A percentile compares a stretch with the other conserved stretches of the same genome.
These are phyloP conservation scores for Lactifluus hygrophoroides DNA, from an alignment of 768 basidiomycete genomes.

Conservation along the genomic window DNA sequence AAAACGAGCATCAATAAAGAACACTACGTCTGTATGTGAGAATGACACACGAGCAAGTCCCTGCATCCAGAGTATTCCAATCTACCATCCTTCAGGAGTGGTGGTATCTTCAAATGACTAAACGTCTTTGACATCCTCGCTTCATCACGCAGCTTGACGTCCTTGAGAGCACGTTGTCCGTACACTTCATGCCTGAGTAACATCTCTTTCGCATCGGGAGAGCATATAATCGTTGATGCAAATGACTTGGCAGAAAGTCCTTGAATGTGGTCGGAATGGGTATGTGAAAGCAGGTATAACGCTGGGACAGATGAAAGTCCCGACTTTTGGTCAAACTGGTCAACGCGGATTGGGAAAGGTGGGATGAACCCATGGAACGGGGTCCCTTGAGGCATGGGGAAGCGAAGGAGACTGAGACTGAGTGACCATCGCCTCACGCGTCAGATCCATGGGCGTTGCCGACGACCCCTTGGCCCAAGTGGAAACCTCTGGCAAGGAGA, in stretches of 20 bases:
- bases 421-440: too few relatives aligned
- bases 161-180: conserved; percentile 49
- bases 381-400: conserved; percentile 62
- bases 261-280: conserved; percentile 79
- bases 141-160: conserved; percentile 42
- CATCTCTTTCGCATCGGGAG: conserved; percentile 80
- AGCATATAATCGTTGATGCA: conserved; percentile 65
- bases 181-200: conserved; percentile 69
- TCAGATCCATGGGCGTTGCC: too few relatives aligned
- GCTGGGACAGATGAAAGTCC: conserved; percentile 31
- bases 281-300: conserved; percentile 78
- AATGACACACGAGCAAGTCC: conserved; percentile 54
- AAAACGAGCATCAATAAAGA: not conserved
- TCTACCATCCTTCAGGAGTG: conserved; percentile 37
- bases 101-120: conserved; percentile 55
- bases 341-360: conserved; percentile 79
- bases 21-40: too few relatives aligned
- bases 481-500: too few relatives aligned
- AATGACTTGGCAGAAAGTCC: conserved; percentile 75
- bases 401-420: too few relatives aligned
- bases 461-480: too few relatives aligned
- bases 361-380: conserved; percentile 68
- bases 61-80: conserved; percentile 44
- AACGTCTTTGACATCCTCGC: conserved; percentile 43
- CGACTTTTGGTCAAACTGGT: conserved; percentile 54